Percentiles rank a stretch among this genome's conserved stretches.
Evolutionary conservation across 768 basidiomycete genomes (phyloP).

Genomic region (Trametes maxima): DNA sequence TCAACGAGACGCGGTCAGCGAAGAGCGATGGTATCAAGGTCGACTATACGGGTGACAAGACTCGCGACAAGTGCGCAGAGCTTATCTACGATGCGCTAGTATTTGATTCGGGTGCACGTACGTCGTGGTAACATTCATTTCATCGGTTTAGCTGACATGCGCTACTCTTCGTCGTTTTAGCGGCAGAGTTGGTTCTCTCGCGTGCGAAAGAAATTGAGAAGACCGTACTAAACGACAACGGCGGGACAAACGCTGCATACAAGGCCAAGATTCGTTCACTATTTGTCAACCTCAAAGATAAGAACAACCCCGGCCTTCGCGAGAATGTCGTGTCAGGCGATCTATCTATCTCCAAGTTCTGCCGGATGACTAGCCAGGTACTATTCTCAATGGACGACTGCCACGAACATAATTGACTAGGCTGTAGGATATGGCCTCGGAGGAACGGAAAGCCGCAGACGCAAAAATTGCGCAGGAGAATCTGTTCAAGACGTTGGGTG

Average conservation of each 20-base stretch:
- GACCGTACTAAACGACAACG: constrained; percentile 52
- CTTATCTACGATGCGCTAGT: constrained; percentile 93
- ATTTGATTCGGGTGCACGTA: constrained; percentile 84
- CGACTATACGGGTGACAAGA: constrained; percentile 62
- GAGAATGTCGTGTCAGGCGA: constrained; percentile 87
- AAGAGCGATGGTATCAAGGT: constrained; percentile 72
- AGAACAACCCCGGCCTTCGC: constrained; percentile 84
- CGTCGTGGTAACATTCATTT: constrained; percentile 33
- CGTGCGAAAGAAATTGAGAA: constrained; percentile 75
- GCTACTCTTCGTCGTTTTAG: constrained; percentile 15
- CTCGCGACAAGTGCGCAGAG: constrained; percentile 85
- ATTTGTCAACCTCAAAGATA: constrained; percentile 94
- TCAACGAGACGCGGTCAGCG: constrained; percentile 53
- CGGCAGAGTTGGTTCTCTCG: constrained; percentile 61
- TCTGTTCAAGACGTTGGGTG: constrained; percentile 87
- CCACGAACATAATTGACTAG: not conserved
- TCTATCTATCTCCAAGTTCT: constrained; percentile 66
- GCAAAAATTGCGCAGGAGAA: constrained; percentile 83
- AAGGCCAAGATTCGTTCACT: constrained; percentile 83
- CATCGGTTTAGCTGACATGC: not conserved
- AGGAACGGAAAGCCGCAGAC: constrained; percentile 85
- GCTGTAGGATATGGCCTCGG: constrained; percentile 90
- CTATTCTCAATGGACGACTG: constrained; percentile 23
- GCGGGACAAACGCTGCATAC: constrained; percentile 52
- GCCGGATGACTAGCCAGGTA: constrained; percentile 82